Evolutionary conservation across 2,329 filamentous ascomycete genomes (phyloP), one percentile per base, ranked within the genome.

Genomic region (Apiospora kogelbergensis): DNA sequence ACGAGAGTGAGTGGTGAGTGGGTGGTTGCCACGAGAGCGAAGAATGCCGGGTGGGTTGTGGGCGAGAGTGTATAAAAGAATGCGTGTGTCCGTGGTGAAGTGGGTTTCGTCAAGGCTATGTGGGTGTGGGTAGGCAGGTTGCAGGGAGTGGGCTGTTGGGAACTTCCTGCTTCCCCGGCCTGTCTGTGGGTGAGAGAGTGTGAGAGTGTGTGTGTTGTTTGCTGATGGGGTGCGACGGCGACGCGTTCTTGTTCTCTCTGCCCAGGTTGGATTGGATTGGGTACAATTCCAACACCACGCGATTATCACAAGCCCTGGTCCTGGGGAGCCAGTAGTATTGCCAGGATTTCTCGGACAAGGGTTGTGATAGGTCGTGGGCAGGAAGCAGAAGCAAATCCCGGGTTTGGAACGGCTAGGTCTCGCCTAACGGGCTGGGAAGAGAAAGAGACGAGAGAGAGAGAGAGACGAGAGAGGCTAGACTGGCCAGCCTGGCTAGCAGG

Each of bases 61-160:
- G 48, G 48, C 20, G 48, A 57, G 48, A 17, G 48, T 57, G 48
- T 57, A 57, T 57, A 57, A 57, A 57, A 57, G 48, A 57, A 60
- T 60, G 53, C 53, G 53, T 60, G 48, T 30, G 53, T 22, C 53
- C 30, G 30, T 37, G 26, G 26, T 60, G 53, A 10, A 30, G 53
- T 60, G 26, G 20, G 30, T 60, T 60, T 22, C n/a, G 33, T 60
- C 53, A 30, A 37, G 53, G 30, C 53, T 60, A 60, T 60, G 40
- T 42, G 53, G 53, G 20, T 37, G 53, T 60, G 53, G 53, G 53
- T 60, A 60, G 53, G 26, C 53, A n/a, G 26, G 53, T 60, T 30
- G 53, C 53, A 60, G 53, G 53, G 53, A 60, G 53, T 30, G 48
- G 53, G 53, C 30, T 37, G 53, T 60, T 60, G 53, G 53, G 20